phyloP scores from a whole-genome alignment of 257 asterid species.

The Solanum verrucosum region DNA sequence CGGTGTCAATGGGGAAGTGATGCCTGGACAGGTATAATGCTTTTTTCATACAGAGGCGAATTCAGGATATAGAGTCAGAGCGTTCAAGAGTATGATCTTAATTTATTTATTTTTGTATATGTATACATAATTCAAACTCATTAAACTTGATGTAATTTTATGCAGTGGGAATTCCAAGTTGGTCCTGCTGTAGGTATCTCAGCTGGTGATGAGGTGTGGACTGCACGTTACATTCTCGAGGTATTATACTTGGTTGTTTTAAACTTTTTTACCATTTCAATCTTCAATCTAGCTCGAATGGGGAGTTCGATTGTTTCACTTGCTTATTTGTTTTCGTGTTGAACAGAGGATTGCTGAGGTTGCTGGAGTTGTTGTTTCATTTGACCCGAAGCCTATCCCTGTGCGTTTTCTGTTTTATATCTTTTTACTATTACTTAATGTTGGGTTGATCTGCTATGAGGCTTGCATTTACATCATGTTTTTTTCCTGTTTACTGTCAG shows the following conservation, averaged over 20 bases:
- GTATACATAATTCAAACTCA: neutral
- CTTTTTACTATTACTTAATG: neutral
- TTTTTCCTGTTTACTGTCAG: constrained; percentile 11
- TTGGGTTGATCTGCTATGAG: neutral
- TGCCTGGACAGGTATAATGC: constrained; percentile 77
- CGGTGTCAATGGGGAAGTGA: constrained; percentile 88
- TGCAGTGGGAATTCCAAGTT: constrained; percentile 94
- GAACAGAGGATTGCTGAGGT: constrained; percentile 84
- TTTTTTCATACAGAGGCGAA: neutral
- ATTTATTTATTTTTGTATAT: neutral
- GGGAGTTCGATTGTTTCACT: neutral
- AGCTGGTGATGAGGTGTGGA: constrained; percentile 88
- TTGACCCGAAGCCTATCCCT: constrained; percentile 87
- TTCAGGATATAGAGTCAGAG: neutral
- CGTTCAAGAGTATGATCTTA: neutral
- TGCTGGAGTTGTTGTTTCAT: constrained; percentile 80
- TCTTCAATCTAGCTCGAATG: neutral
- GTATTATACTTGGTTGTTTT: constrained; percentile 12
- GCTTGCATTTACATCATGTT: neutral
- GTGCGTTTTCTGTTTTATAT: constrained; percentile 13
- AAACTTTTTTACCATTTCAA: neutral
- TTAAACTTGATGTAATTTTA: neutral
- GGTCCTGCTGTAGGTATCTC: constrained; percentile 91
- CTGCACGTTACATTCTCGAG: constrained; percentile 88
- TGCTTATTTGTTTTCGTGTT: neutral